These are phyloP conservation scores for Triangularia setosa DNA, from an alignment of 2,329 filamentous ascomycete species.

Conservation along the genomic window DNA sequence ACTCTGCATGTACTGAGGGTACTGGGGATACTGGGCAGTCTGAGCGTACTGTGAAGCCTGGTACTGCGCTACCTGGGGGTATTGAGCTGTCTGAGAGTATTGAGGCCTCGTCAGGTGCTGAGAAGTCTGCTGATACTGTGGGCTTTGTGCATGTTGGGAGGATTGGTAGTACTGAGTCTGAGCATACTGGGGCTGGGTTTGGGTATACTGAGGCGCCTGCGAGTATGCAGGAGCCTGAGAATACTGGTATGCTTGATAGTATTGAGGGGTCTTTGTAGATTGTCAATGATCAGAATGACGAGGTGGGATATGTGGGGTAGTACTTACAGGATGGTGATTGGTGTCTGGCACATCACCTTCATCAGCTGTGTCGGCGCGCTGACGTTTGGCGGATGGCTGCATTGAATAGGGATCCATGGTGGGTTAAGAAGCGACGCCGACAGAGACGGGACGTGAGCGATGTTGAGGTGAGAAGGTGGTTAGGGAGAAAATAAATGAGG, in stretches of 20 bases:
- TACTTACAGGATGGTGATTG: neutral
- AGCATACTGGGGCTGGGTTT: neutral
- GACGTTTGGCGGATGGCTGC: neutral
- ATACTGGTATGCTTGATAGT: neutral
- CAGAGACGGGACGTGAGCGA: neutral
- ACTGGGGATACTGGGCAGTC: neutral
- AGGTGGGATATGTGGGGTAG: neutral
- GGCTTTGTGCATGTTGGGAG: neutral
- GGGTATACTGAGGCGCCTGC: neutral
- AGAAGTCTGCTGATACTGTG: neutral
- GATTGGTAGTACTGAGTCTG: neutral
- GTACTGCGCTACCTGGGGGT: neutral
- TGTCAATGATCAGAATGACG: neutral
- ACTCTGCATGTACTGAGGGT: neutral
- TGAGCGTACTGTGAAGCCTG: neutral
- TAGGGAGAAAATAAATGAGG: neutral
- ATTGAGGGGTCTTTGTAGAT: neutral
- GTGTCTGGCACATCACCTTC: neutral
- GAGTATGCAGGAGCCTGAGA: neutral
- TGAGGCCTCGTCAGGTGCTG: neutral
- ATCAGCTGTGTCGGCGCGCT: neutral
- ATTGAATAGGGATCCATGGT: neutral
- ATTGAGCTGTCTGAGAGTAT: neutral
- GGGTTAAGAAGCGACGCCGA: neutral
- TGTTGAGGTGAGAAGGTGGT: neutral